phyloP scores from a whole-genome alignment of 2,329 filamentous ascomycete genomes.

The Cladophialophora chaetospira region DNA sequence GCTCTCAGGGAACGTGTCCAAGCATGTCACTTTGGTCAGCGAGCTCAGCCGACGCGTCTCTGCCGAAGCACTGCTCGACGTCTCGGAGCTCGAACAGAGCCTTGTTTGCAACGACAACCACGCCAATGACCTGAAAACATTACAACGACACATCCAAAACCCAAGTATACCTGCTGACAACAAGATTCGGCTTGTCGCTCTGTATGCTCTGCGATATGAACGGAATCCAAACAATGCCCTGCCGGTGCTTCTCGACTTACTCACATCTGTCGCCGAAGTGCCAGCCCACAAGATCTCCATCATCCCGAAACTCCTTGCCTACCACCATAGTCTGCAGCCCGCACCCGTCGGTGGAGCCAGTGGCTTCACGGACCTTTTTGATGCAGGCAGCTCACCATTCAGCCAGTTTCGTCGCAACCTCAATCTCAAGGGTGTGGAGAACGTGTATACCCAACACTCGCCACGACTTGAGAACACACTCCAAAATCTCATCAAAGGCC shows the following conservation, averaged over 20 bases:
- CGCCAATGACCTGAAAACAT: conserved; percentile 81
- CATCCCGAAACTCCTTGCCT: conserved; percentile 78
- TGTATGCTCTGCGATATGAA: conserved; percentile 93
- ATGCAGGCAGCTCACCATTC: conserved; percentile 80
- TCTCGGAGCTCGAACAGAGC: conserved; percentile 95
- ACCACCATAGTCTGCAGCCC: conserved; percentile 83
- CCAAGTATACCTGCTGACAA: conserved; percentile 74
- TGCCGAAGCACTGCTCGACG: conserved; percentile 84
- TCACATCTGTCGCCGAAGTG: conserved; percentile 80
- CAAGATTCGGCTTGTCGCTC: conserved; percentile 84
- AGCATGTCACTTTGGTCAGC: conserved; percentile 93
- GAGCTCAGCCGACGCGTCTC: conserved; percentile 88
- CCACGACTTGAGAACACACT: conserved; percentile 83
- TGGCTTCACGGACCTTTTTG: conserved; percentile 88
- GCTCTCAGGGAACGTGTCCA: conserved; percentile 95
- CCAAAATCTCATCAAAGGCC: conserved; percentile 90
- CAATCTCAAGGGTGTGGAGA: conserved; percentile 94
- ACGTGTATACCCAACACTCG: conserved; percentile 97
- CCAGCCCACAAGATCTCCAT: conserved; percentile 73
- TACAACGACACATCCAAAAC: conserved; percentile 84
- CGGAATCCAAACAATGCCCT: conserved; percentile 82
- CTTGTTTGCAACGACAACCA: conserved; percentile 97
- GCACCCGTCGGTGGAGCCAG: conserved; percentile 70
- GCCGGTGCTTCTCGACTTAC: conserved; percentile 80
- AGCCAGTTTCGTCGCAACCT: conserved; percentile 71